Evolutionary conservation across 306 rosid species (phyloP), one percentile per base, ranked within the genome.

Genomic region (Alnus glutinosa): DNA sequence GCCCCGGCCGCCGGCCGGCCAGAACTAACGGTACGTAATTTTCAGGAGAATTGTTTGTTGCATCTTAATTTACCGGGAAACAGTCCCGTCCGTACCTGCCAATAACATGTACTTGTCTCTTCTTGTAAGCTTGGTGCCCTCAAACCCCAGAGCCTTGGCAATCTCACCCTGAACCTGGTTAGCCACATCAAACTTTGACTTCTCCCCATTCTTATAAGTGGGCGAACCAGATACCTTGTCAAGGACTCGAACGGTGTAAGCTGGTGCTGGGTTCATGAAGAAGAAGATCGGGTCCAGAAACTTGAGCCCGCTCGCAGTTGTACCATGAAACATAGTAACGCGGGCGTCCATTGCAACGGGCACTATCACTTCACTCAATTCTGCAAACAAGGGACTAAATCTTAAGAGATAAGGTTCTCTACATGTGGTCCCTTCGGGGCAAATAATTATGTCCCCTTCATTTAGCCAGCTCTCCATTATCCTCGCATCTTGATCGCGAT

Each of bases 381-480:
- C 98, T 0, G 97, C 70, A 37, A 92, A 94, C 49, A 92, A 48
- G 7, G 98, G 93, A 59, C 98, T 94, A 55, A 92, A 94, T 83
- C 98, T 77, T 15, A 94, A 82, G 47, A 94, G 90, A 82, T 90
- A 94, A 0, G 93, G 86, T n/a, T 94, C 98, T 50, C 98, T 86
- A 55, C 98, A 94, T 0, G 98, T 94, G 75, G 98, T 94, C 69
- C 98, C 98, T 16, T 94, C 98, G 0, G 98, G 97, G 72, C 98
- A 92, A 47, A 94, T 92, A 9, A 87, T 89, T 3, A 94, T 16
- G 73, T 91, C 94, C 6, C 93, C 98, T 78, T 90, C 70, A 0
- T 37, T 42, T 14, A 92, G 55, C 76, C 91, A 74, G 7, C 2
- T 16, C 2, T 64, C 77, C 89, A 94, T 92, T 85, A 85, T 80